A percentile compares a stretch with the other conserved stretches of the same genome.
Evolutionary conservation across 768 basidiomycete genomes (phyloP).

Genomic region (Calocera cornea): DNA sequence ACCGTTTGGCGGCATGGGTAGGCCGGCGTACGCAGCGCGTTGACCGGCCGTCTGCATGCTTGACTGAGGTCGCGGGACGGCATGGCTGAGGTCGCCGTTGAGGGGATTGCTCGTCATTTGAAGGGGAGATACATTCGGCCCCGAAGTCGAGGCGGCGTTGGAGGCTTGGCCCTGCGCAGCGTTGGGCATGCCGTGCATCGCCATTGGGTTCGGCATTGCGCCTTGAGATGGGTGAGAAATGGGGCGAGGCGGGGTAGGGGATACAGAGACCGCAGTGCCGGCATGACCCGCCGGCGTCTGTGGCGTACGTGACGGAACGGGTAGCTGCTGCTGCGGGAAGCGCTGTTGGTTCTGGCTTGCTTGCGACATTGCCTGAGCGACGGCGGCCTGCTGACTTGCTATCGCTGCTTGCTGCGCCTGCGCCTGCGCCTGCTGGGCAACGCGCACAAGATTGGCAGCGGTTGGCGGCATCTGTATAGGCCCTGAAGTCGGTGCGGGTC

Average conservation of each 20-base stretch:
- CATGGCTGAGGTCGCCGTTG: neutral
- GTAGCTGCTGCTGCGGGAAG: neutral
- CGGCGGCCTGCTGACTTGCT: neutral
- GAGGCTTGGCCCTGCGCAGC: neutral
- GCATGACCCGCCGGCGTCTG: neutral
- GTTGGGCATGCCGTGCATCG: neutral
- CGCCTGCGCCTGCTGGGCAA: neutral
- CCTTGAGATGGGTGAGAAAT: neutral
- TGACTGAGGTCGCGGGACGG: neutral
- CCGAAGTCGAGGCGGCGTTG: neutral
- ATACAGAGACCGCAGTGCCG: neutral
- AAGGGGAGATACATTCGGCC: neutral
- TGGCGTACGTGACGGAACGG: neutral
- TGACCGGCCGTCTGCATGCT: neutral
- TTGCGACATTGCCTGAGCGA: constrained; percentile 1
- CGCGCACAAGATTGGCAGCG: neutral
- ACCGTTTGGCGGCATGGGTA: neutral
- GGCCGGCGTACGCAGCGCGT: neutral
- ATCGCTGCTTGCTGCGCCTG: neutral
- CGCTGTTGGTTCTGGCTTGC: neutral
- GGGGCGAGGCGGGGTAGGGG: neutral
- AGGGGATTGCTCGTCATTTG: neutral
- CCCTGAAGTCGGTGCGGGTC: neutral
- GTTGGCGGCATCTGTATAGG: neutral
- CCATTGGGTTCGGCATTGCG: neutral